Evolutionary conservation across 164 flowering plant species (phyloP).

Genomic region (Stephania cephalantha): DNA sequence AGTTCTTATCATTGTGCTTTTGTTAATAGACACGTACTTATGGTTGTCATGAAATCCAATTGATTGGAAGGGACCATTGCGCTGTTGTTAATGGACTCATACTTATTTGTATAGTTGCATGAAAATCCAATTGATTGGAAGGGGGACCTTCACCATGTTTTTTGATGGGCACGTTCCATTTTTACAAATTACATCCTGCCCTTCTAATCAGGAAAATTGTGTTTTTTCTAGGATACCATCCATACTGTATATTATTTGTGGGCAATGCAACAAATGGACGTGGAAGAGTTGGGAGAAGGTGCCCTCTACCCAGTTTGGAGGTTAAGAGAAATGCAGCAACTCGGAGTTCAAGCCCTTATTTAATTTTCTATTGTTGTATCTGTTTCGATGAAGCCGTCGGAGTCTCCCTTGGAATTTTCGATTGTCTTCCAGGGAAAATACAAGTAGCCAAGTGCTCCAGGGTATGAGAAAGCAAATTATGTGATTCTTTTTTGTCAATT

Average conservation of each 20-base stretch:
- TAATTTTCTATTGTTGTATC: conserved; percentile 14
- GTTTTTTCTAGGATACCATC: conserved; percentile 62
- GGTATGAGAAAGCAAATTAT: neutral
- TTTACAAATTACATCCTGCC: neutral
- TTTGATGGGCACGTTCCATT: no score
- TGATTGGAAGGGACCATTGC: no score
- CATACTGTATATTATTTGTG: conserved; percentile 79
- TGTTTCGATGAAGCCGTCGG: neutral
- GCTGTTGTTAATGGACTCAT: no score
- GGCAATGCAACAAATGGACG: conserved; percentile 87
- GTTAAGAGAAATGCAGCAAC: conserved; percentile 81
- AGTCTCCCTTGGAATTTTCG: conserved; percentile 7
- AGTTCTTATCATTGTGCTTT: neutral
- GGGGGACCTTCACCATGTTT: no score
- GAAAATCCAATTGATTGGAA: no score
- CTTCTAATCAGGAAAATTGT: neutral
- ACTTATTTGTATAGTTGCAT: no score
- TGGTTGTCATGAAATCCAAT: no score
- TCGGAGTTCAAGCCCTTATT: conserved; percentile 75
- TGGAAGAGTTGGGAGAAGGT: conserved; percentile 67
- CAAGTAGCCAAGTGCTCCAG: neutral
- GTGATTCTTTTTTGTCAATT: neutral
- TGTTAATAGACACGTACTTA: no score
- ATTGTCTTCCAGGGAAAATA: conserved; percentile 2
- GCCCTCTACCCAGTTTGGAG: conserved; percentile 77